A percentile compares a stretch with the other conserved stretches of the same genome.
phyloP scores from a whole-genome alignment of 306 rosid species.

The Prunus padus region DNA sequence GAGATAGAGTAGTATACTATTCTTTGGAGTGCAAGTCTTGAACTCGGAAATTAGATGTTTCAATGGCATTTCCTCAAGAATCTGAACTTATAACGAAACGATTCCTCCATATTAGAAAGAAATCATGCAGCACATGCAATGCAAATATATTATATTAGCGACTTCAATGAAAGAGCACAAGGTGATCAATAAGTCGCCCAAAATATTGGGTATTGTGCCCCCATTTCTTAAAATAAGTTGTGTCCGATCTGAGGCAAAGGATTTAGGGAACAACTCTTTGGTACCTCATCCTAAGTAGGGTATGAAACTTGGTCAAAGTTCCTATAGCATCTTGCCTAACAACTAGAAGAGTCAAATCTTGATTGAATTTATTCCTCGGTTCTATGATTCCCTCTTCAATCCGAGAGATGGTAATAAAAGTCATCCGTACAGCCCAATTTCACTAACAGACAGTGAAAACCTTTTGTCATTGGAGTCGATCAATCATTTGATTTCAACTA shows the following conservation, averaged over 20 bases:
- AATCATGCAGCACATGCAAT: not conserved
- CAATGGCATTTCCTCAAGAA: not conserved
- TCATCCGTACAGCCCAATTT: not conserved
- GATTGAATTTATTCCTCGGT: not conserved
- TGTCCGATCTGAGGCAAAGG: not conserved
- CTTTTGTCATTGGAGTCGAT: not conserved
- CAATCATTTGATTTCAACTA: not conserved
- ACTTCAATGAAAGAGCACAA: not conserved
- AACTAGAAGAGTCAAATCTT: not conserved
- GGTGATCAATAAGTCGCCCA: not conserved
- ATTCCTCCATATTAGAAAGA: not conserved
- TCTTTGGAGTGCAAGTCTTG: not conserved
- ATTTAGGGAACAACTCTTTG: not conserved
- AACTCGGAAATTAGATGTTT: not conserved
- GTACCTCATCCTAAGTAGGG: not conserved
- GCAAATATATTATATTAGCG: not conserved
- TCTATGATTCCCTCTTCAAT: not conserved
- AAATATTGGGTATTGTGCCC: not conserved
- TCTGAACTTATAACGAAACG: not conserved
- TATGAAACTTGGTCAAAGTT: not conserved
- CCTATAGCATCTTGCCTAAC: not conserved
- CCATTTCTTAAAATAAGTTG: not conserved
- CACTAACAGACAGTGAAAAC: not conserved
- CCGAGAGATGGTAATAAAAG: not conserved
- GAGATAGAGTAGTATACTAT: not conserved